Evolutionary conservation across 2,329 filamentous ascomycete species (phyloP).

Genomic region (Aphanoascus verrucosus): DNA sequence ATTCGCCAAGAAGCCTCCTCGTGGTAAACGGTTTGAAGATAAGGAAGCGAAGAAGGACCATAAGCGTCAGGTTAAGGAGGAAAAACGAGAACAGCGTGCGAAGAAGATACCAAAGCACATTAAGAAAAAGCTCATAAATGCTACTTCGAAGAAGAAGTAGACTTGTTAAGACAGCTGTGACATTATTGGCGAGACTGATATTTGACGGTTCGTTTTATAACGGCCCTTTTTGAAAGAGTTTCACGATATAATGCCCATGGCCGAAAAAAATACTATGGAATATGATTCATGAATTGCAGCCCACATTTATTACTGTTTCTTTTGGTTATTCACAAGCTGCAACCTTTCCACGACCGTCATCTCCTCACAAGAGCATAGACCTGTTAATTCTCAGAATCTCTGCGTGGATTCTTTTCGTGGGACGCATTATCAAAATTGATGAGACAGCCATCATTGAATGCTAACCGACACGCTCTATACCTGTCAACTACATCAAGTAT

Average conservation of each 20-base stretch:
- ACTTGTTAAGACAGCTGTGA: background rate
- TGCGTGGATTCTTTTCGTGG: too few relatives aligned
- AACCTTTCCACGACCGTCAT: too few relatives aligned
- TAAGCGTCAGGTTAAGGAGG: constrained; percentile 86
- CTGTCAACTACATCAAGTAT: too few relatives aligned
- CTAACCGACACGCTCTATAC: too few relatives aligned
- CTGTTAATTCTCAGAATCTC: too few relatives aligned
- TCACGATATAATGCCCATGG: background rate
- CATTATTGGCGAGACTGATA: background rate
- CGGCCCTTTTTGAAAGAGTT: background rate
- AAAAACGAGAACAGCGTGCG: constrained; percentile 84
- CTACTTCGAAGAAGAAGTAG: constrained; percentile 31
- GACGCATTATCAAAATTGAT: too few relatives aligned
- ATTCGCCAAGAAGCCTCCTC: constrained; percentile 57
- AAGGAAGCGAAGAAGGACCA: constrained; percentile 84
- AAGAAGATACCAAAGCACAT: constrained; percentile 93
- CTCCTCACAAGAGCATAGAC: too few relatives aligned
- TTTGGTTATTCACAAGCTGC: too few relatives aligned
- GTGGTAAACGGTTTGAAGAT: constrained; percentile 78
- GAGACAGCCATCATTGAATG: too few relatives aligned
- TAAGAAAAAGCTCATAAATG: constrained; percentile 74
- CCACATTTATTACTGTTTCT: background rate
- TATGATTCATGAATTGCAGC: background rate
- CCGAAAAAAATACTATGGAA: background rate
- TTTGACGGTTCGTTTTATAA: background rate